These are phyloP conservation scores for Petunia hybrid DNA, from an alignment of 305 asterid genomes.

Conservation along the genomic window DNA sequence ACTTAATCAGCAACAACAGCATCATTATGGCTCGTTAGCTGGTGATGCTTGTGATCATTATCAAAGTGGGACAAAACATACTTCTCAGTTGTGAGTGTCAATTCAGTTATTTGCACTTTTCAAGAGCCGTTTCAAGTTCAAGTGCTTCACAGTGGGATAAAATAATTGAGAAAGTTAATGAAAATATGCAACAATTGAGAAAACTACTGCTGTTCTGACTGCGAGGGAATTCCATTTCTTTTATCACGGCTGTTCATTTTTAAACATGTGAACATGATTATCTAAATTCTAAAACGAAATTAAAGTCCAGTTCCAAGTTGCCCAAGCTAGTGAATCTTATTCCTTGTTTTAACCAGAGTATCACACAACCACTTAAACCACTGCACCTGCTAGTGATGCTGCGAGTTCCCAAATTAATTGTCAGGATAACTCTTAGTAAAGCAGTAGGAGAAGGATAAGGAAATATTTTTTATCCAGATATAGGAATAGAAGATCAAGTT, in stretches of 20 bases:
- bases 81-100: slow-evolving; percentile 68
- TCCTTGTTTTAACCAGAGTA: neutral
- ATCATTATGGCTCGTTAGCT: slow-evolving; percentile 79
- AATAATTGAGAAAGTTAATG: neutral
- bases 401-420: neutral
- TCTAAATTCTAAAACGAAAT: neutral
- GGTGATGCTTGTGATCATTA: slow-evolving; percentile 72
- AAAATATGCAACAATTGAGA: neutral
- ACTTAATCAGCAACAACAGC: slow-evolving; percentile 94
- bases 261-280: neutral
- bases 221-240: neutral
- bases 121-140: slow-evolving; percentile 8
- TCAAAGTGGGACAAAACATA: slow-evolving; percentile 64
- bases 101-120: slow-evolving; percentile 9
- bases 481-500: neutral
- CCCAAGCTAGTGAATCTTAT: neutral
- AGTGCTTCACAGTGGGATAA: neutral
- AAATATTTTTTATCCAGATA: neutral
- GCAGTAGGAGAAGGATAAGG: neutral
- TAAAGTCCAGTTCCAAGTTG: neutral
- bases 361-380: neutral
- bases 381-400: neutral
- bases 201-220: neutral
- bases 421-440: slow-evolving; percentile 16
- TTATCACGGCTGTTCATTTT: neutral